phyloP scores from a whole-genome alignment of 2,329 filamentous ascomycete species.

The Cercospora brassicicola region DNA sequence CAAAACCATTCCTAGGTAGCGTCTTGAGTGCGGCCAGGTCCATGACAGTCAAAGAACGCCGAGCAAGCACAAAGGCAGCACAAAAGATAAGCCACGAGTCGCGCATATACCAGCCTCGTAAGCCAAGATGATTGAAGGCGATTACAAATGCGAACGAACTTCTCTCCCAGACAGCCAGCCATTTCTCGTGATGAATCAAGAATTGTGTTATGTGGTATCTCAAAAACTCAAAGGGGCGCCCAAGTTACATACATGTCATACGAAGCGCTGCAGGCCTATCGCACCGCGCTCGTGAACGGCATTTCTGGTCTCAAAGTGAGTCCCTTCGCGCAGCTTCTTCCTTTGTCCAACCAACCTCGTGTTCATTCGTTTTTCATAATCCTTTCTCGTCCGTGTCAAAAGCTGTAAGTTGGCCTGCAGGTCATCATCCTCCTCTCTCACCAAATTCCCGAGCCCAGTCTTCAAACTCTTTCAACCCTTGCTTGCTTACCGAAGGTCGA shows the following conservation, averaged over 20 bases:
- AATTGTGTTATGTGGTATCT: slow-evolving; percentile 10
- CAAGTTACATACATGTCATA: not conserved
- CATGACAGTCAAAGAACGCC: not conserved
- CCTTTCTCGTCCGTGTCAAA: not conserved
- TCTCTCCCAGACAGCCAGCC: not conserved
- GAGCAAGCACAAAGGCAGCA: not conserved
- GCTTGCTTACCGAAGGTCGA: slow-evolving; percentile 81
- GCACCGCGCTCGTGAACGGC: slow-evolving; percentile 11
- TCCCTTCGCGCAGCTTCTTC: not conserved
- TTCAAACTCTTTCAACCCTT: slow-evolving; percentile 84
- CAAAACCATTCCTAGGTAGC: too few relatives aligned
- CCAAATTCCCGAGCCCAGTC: slow-evolving; percentile 94
- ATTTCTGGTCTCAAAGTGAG: not conserved
- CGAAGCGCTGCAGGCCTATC: slow-evolving; percentile 14
- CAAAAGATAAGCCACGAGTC: not conserved
- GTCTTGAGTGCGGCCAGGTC: not conserved
- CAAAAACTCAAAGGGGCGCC: not conserved
- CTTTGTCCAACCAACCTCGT: not conserved
- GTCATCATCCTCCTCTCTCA: slow-evolving; percentile 73
- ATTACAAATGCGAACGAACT: not conserved
- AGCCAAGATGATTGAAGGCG: not conserved
- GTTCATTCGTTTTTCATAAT: not conserved
- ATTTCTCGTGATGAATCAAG: not conserved
- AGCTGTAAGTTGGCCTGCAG: not conserved
- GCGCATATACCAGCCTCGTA: not conserved